A percentile compares a stretch with the other conserved stretches of the same genome.
These are phyloP conservation scores for Neonectria ditissima DNA, from an alignment of 2,329 filamentous ascomycete genomes.

Conservation along the genomic window DNA sequence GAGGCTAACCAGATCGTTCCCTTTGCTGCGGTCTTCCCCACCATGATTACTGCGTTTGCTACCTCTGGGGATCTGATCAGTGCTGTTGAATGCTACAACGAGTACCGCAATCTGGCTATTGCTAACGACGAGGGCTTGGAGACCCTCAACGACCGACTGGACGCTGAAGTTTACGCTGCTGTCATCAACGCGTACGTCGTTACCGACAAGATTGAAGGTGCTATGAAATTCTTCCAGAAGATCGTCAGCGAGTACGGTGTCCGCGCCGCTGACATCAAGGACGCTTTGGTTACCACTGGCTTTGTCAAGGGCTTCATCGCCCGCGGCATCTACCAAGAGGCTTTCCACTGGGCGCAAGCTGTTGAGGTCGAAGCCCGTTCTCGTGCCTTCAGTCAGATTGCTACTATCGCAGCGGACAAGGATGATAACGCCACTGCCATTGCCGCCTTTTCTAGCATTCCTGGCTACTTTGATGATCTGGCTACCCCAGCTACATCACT, in stretches of 20 bases:
- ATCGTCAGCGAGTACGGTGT: slow-evolving; percentile 74
- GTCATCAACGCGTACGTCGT: slow-evolving; percentile 89
- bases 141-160: slow-evolving; percentile 76
- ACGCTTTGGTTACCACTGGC: slow-evolving; percentile 77
- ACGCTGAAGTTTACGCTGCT: slow-evolving; percentile 89
- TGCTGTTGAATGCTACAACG: slow-evolving; percentile 94
- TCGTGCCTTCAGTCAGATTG: slow-evolving; percentile 78
- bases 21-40: slow-evolving; percentile 84
- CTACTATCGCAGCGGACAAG: slow-evolving; percentile 82
- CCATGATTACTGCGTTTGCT: slow-evolving; percentile 96
- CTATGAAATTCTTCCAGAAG: slow-evolving; percentile 85
- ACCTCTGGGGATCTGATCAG: slow-evolving; percentile 83
- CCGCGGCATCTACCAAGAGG: slow-evolving; percentile 76
- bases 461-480: slow-evolving; percentile 61
- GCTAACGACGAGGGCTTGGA: slow-evolving; percentile 81
- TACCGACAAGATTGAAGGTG: slow-evolving; percentile 83
- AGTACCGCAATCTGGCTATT: slow-evolving; percentile 91
- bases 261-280: slow-evolving; percentile 73
- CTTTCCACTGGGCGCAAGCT: slow-evolving; percentile 77
- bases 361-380: slow-evolving; percentile 70
- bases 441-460: slow-evolving; percentile 72
- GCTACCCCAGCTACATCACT: slow-evolving; percentile 79
- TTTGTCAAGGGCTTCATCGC: slow-evolving; percentile 84
- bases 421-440: slow-evolving; percentile 77
- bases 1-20: slow-evolving; percentile 80